These are phyloP conservation scores for Rubia occidens DNA, from an alignment of 305 asterid genomes.

Conservation along the genomic window DNA sequence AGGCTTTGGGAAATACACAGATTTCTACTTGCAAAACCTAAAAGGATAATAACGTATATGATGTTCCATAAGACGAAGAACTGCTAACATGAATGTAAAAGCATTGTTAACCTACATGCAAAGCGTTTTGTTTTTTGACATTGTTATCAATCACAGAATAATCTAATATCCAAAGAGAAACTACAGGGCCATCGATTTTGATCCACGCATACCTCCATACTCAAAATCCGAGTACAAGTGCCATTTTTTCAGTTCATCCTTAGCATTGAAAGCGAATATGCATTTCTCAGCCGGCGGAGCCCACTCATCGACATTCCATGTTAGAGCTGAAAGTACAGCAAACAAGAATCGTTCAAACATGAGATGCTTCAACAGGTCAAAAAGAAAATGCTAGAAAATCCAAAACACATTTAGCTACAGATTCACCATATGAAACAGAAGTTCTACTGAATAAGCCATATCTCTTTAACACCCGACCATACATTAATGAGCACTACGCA, in stretches of 20 bases:
- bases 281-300: slow-evolving; percentile 76
- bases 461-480: not conserved
- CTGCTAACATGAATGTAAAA: not conserved
- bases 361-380: not conserved
- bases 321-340: slow-evolving; percentile 49
- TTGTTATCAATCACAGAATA: not conserved
- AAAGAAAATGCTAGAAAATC: not conserved
- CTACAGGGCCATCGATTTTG: not conserved
- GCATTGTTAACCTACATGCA: not conserved
- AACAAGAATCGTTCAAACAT: slow-evolving; percentile 15
- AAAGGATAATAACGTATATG: not conserved
- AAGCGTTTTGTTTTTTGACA: not conserved
- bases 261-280: slow-evolving; percentile 55
- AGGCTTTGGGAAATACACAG: not conserved
- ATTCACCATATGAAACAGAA: not conserved
- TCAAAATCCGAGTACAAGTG: slow-evolving; percentile 94
- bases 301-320: slow-evolving; percentile 77
- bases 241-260: slow-evolving; percentile 83
- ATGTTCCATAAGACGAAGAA: not conserved
- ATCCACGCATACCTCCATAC: slow-evolving; percentile 54
- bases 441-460: not conserved
- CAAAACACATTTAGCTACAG: not conserved
- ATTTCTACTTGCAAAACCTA: not conserved
- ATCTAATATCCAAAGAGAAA: not conserved
- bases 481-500: not conserved